Percentiles rank a stretch among this genome's conserved stretches.
Conservation (phyloP, 371 early-diverging fungal genomes). For the Dinochytrium kinnereticum region DNA sequence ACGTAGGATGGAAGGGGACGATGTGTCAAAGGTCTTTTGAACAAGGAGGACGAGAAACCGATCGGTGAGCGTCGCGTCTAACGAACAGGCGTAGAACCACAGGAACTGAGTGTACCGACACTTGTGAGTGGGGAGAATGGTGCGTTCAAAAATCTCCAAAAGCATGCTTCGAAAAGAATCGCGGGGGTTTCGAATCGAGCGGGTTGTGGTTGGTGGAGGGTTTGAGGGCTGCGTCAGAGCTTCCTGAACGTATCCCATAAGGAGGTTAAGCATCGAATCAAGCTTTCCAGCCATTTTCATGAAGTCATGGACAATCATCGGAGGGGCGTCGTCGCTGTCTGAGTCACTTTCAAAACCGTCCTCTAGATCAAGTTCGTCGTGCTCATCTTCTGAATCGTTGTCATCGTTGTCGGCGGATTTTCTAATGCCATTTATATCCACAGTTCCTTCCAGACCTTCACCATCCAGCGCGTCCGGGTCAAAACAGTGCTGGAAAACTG, state of each 20-base stretch:
- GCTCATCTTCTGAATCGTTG: neutral
- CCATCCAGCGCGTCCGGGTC: conserved; percentile 21
- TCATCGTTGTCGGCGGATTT: too few relatives aligned
- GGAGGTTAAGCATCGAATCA: conserved; percentile 78
- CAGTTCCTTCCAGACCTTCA: neutral
- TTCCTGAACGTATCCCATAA: conserved; percentile 67
- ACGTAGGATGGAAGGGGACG: conserved; percentile 70
- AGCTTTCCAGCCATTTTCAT: conserved; percentile 78
- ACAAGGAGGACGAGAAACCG: conserved; percentile 80
- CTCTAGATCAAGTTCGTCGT: conserved; percentile 43
- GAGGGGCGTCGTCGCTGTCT: conserved; percentile 43
- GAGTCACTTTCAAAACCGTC: conserved; percentile 42
- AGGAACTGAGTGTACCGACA: conserved; percentile 93
- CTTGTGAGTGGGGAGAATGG: conserved; percentile 84
- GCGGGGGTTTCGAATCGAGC: too few relatives aligned
- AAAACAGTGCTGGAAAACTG: conserved; percentile 37
- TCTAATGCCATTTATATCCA: too few relatives aligned
- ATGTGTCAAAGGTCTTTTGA: conserved; percentile 62
- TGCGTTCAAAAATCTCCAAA: conserved; percentile 78
- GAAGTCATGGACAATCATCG: conserved; percentile 51
- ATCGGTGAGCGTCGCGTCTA: conserved; percentile 70
- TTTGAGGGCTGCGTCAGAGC: conserved; percentile 29
- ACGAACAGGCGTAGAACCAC: conserved; percentile 80
- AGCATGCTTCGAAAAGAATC: conserved; percentile 55
- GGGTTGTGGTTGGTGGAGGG: too few relatives aligned